phyloP scores from a whole-genome alignment of 495 filamentous ascomycete species.

The Neurospora sublineolata region DNA sequence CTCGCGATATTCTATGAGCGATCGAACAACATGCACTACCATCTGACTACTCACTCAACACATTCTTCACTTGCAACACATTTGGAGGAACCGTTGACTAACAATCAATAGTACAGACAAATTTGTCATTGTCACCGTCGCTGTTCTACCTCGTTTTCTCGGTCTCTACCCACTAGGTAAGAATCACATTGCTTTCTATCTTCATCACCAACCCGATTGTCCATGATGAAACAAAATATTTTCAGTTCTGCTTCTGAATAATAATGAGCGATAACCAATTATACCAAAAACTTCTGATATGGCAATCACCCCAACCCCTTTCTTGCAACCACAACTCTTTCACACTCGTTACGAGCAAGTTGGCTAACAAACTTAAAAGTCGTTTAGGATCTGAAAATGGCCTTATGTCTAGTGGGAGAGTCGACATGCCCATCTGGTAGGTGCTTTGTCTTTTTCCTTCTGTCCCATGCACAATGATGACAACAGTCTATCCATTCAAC shows the following conservation, averaged over 20 bases:
- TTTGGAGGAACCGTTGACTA: constrained; percentile 10
- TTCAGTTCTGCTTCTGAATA: constrained; percentile 97
- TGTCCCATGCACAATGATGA: constrained; percentile 59
- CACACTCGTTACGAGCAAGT: not conserved
- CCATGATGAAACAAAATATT: constrained; percentile 64
- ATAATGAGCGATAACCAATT: constrained; percentile 61
- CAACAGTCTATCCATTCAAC: constrained; percentile 99
- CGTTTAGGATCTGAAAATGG: not conserved
- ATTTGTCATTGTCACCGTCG: not conserved
- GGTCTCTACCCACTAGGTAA: constrained; percentile 9
- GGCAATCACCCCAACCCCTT: not conserved
- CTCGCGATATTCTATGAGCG: constrained; percentile 75
- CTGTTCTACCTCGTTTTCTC: not conserved
- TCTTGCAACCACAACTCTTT: not conserved
- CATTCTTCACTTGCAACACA: constrained; percentile 11
- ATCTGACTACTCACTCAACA: constrained; percentile 57
- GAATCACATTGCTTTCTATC: not conserved
- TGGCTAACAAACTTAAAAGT: not conserved
- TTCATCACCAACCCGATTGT: constrained; percentile 13
- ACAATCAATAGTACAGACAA: constrained; percentile 6
- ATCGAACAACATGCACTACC: constrained; percentile 99
- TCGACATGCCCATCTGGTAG: constrained; percentile 6
- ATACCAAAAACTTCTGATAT: constrained; percentile 61
- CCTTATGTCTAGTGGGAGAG: not conserved
- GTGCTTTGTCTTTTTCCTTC: constrained; percentile 1